Evolutionary conservation across 768 basidiomycete species (phyloP).

Genomic region (Mycena latifolia): DNA sequence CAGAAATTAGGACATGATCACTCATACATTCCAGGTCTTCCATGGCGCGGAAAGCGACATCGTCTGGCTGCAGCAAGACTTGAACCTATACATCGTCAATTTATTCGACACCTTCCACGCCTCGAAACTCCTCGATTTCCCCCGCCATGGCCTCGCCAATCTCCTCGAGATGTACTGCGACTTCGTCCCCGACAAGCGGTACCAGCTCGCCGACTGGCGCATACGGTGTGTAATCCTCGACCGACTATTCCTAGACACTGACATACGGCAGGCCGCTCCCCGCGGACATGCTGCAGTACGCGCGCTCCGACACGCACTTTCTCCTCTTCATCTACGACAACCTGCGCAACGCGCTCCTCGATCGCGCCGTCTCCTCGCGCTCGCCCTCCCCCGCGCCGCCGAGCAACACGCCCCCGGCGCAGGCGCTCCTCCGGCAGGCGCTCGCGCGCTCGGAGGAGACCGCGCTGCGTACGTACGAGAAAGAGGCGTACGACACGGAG

Average conservation of each 20-base stretch:
- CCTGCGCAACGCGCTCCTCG: slow-evolving; percentile 89
- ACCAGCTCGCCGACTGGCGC: slow-evolving; percentile 98
- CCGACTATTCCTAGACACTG: not conserved
- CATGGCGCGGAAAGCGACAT: slow-evolving; percentile 97
- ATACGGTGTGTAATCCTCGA: slow-evolving; percentile 68
- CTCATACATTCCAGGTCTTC: slow-evolving; percentile 70
- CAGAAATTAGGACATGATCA: not conserved
- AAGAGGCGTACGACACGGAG: slow-evolving; percentile 76
- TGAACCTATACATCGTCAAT: slow-evolving; percentile 93
- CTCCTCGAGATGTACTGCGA: slow-evolving; percentile 92
- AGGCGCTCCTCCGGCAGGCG: slow-evolving; percentile 69
- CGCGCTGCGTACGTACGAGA: slow-evolving; percentile 76
- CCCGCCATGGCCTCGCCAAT: slow-evolving; percentile 85
- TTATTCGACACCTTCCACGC: slow-evolving; percentile 99
- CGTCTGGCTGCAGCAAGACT: slow-evolving; percentile 96
- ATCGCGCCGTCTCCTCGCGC: slow-evolving; percentile 63
- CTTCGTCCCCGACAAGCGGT: slow-evolving; percentile 93
- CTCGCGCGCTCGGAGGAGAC: slow-evolving; percentile 83
- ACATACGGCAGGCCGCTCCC: slow-evolving; percentile 73
- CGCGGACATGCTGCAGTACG: slow-evolving; percentile 91
- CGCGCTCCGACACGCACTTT: slow-evolving; percentile 97
- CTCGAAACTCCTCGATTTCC: slow-evolving; percentile 88
- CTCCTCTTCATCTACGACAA: slow-evolving; percentile 93
- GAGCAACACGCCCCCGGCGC: slow-evolving; percentile 38
- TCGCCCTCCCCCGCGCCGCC: slow-evolving; percentile 46